These are phyloP conservation scores for Diaporthe aspalathi DNA, from an alignment of 2,329 filamentous ascomycete genomes.

Conservation along the genomic window DNA sequence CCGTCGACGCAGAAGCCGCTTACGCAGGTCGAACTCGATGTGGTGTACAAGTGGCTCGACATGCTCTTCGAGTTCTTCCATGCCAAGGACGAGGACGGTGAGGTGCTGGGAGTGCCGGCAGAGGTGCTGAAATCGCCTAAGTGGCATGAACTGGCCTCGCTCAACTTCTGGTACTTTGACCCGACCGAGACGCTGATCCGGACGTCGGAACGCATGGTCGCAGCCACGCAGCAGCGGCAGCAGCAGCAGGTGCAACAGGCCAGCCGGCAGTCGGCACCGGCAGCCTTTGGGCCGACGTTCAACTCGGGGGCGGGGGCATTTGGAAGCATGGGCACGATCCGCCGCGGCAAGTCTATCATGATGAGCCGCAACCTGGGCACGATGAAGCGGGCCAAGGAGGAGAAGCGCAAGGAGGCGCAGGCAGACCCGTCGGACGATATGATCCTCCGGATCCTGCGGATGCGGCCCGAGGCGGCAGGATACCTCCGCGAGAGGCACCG, in stretches of 20 bases:
- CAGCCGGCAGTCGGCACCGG: slow-evolving; percentile 42
- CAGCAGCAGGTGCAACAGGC: slow-evolving; percentile 74
- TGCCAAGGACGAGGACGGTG: slow-evolving; percentile 83
- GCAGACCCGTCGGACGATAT: slow-evolving; percentile 98
- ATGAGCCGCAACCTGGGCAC: slow-evolving; percentile 93
- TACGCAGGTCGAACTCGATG: slow-evolving; percentile 87
- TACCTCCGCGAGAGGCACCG: slow-evolving; percentile 92
- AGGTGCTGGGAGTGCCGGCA: slow-evolving; percentile 87
- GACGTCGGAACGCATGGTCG: slow-evolving; percentile 96
- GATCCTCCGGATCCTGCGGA: slow-evolving; percentile 93
- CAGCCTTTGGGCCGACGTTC: slow-evolving; percentile 60
- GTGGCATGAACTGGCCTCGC: slow-evolving; percentile 94
- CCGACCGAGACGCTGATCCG: slow-evolving; percentile 90
- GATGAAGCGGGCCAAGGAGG: slow-evolving; percentile 95
- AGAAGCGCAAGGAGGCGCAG: slow-evolving; percentile 94
- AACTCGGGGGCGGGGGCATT: slow-evolving; percentile 62
- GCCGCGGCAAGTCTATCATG: slow-evolving; percentile 84
- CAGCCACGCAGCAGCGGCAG: slow-evolving; percentile 80
- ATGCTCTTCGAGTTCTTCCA: slow-evolving; percentile 96
- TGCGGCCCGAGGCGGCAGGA: slow-evolving; percentile 88
- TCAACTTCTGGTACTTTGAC: slow-evolving; percentile 99
- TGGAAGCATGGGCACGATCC: slow-evolving; percentile 76
- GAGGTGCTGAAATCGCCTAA: slow-evolving; percentile 96
- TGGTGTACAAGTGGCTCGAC: slow-evolving; percentile 94
- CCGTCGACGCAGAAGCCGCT: slow-evolving; percentile 86